These are phyloP conservation scores for Diplodia seriata DNA, from an alignment of 2,329 filamentous ascomycete species.

Conservation along the genomic window DNA sequence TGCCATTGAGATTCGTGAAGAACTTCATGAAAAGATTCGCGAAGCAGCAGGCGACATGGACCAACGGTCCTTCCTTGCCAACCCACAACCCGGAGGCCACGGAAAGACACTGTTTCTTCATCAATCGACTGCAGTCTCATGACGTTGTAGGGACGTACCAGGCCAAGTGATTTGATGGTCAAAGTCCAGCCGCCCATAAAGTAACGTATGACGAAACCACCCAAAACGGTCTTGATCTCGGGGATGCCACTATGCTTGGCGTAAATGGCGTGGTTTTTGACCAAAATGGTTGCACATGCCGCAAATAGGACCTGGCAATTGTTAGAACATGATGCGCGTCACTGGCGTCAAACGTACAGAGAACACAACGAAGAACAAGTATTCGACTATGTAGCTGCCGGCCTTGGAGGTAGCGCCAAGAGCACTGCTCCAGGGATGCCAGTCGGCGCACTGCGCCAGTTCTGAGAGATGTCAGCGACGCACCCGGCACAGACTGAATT, in stretches of 20 bases:
- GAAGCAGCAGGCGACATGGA: conserved; percentile 96
- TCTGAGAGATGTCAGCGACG: conserved; percentile 52
- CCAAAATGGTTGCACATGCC: conserved; percentile 75
- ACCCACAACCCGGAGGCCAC: conserved; percentile 96
- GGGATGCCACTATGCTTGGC: conserved; percentile 96
- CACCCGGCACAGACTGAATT: background rate
- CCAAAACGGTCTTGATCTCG: conserved; percentile 95
- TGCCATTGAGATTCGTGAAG: conserved; percentile 79
- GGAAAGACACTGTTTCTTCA: conserved; percentile 72
- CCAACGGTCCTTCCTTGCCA: conserved; percentile 92
- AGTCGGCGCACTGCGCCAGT: conserved; percentile 80
- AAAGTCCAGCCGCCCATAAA: conserved; percentile 91
- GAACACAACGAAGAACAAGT: conserved; percentile 83
- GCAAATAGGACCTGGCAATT: conserved; percentile 73
- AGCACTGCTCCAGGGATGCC: conserved; percentile 83
- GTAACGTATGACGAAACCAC: conserved; percentile 87
- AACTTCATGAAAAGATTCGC: conserved; percentile 93
- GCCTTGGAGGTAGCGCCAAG: conserved; percentile 69
- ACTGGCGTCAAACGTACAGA: conserved; percentile 65
- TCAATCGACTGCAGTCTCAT: conserved; percentile 39
- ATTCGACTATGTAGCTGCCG: conserved; percentile 83
- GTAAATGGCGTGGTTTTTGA: conserved; percentile 83
- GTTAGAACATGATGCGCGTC: conserved; percentile 39
- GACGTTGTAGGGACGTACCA: conserved; percentile 60
- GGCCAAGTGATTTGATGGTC: conserved; percentile 84